Evolutionary conservation across 306 rosid genomes (phyloP).

Genomic region (Ammopiptanthus mongolicus): DNA sequence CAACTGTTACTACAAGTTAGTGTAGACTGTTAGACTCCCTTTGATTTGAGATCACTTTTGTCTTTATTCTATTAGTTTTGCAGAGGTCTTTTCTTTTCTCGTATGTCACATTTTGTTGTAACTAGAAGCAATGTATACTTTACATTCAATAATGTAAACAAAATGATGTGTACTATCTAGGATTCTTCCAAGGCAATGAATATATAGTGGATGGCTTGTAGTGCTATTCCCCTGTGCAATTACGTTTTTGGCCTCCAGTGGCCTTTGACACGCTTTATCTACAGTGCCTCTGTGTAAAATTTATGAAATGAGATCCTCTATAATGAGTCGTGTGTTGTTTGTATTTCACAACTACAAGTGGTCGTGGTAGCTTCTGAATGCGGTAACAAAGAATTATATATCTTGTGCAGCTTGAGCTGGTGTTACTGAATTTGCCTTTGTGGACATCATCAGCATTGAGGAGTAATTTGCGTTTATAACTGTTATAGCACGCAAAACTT

Average conservation of each 20-base stretch:
- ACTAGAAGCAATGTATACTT: neutral
- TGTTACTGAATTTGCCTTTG: neutral
- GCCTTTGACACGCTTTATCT: neutral
- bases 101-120: neutral
- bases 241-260: neutral
- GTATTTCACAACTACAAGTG: neutral
- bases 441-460: neutral
- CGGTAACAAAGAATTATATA: neutral
- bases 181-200: neutral
- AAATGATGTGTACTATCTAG: neutral
- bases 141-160: neutral
- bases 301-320: neutral
- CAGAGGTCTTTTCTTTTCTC: neutral
- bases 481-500: neutral
- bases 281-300: neutral
- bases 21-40: constrained; percentile 4
- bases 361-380: neutral
- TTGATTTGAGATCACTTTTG: neutral
- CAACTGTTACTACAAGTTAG: constrained; percentile 57
- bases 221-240: neutral
- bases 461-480: neutral
- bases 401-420: neutral
- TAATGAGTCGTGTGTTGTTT: neutral
- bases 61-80: neutral
- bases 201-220: neutral